A percentile compares a stretch with the other conserved stretches of the same genome.
Evolutionary conservation across 2,329 filamentous ascomycete genomes (phyloP).

Genomic region (Paecilomyces niveus): DNA sequence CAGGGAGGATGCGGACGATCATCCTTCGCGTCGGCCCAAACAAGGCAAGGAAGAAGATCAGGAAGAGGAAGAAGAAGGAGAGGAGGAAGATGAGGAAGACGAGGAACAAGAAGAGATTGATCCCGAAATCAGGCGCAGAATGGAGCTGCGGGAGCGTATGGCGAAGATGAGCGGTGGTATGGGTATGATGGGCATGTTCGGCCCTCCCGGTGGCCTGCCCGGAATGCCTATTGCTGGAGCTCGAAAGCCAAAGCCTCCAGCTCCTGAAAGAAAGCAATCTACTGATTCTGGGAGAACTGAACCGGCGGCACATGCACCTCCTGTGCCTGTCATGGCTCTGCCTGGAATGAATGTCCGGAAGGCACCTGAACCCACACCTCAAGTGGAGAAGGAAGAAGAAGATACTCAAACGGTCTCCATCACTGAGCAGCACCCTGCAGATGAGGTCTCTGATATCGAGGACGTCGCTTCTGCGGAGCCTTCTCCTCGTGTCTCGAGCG

Average conservation of each 20-base stretch:
- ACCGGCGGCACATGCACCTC: slow-evolving; percentile 31
- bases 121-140: slow-evolving; percentile 73
- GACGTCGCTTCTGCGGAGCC: slow-evolving; percentile 34
- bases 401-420: slow-evolving; percentile 35
- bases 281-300: slow-evolving; percentile 24
- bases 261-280: slow-evolving; percentile 16
- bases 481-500: slow-evolving; percentile 28
- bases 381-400: slow-evolving; percentile 46
- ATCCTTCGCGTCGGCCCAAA: slow-evolving; percentile 22
- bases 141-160: slow-evolving; percentile 91
- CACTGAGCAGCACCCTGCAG: slow-evolving; percentile 34
- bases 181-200: slow-evolving; percentile 94
- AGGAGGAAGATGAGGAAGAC: slow-evolving; percentile 55
- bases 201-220: slow-evolving; percentile 60
- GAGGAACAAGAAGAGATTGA: slow-evolving; percentile 81
- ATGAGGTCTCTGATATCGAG: slow-evolving; percentile 50
- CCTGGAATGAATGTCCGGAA: slow-evolving; percentile 59
- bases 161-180: slow-evolving; percentile 97
- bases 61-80: slow-evolving; percentile 39
- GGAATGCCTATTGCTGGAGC: slow-evolving; percentile 43
- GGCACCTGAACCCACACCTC: slow-evolving; percentile 42
- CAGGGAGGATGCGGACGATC: slow-evolving; percentile 67
- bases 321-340: slow-evolving; percentile 53
- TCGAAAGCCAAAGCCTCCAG: slow-evolving; percentile 44
- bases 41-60: slow-evolving; percentile 43